A percentile compares a stretch with the other conserved stretches of the same genome.
phyloP scores from a whole-genome alignment of 768 basidiomycete species.

The Lactarius evosmus region DNA sequence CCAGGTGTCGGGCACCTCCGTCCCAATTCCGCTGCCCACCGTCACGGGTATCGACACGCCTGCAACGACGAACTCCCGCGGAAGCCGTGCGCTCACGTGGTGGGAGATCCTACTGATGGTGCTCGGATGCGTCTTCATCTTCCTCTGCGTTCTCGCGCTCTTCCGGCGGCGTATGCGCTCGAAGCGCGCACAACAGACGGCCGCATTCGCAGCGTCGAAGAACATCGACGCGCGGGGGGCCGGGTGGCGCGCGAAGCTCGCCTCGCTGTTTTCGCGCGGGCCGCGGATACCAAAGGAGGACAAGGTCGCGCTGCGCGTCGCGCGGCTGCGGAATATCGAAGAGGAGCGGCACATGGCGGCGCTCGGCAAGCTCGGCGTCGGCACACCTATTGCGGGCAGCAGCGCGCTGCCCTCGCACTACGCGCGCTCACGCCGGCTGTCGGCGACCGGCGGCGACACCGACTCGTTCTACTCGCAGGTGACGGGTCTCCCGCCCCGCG shows the following conservation, averaged over 20 bases:
- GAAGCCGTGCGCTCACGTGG: slow-evolving; percentile 52
- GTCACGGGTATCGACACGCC: slow-evolving; percentile 60
- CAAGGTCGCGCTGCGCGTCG: slow-evolving; percentile 31
- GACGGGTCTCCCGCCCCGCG: slow-evolving; percentile 58
- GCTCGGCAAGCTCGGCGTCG: slow-evolving; percentile 36
- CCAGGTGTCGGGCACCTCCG: slow-evolving; percentile 41
- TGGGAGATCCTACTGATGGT: slow-evolving; percentile 86
- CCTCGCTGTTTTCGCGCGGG: slow-evolving; percentile 50
- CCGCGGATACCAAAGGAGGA: slow-evolving; percentile 23
- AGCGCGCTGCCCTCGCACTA: slow-evolving; percentile 24
- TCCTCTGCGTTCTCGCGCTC: slow-evolving; percentile 58
- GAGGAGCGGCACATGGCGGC: slow-evolving; percentile 47
- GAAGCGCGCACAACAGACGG: slow-evolving; percentile 63
- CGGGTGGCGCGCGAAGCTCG: slow-evolving; percentile 54
- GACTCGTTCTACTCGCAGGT: slow-evolving; percentile 64
- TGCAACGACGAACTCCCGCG: slow-evolving; percentile 31
- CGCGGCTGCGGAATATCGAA: slow-evolving; percentile 49
- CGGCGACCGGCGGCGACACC: slow-evolving; percentile 41
- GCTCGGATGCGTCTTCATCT: slow-evolving; percentile 76
- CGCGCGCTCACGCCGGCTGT: slow-evolving; percentile 27
- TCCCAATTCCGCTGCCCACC: slow-evolving; percentile 47
- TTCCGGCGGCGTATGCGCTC: slow-evolving; percentile 72
- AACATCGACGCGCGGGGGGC: slow-evolving; percentile 44
- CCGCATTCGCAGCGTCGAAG: slow-evolving; percentile 59
- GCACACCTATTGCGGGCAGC: slow-evolving; percentile 40